Evolutionary conservation across 148 eudicot genomes (phyloP).

Genomic region (Heliosperma pusillum): DNA sequence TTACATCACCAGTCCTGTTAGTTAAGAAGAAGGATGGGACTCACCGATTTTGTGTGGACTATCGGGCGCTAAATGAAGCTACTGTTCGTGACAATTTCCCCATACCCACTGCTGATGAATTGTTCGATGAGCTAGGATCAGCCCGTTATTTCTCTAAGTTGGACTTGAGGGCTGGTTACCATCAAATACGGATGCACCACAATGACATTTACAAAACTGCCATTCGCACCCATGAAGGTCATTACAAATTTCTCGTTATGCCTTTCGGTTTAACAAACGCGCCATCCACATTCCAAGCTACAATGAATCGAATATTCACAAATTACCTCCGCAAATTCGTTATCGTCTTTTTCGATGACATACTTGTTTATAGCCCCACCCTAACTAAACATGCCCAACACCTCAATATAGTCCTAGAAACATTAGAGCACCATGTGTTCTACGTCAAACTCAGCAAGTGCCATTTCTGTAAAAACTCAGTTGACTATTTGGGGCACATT

Average conservation of each 20-base stretch:
- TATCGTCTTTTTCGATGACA: background rate
- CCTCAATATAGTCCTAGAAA: too few relatives aligned
- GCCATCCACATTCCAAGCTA: too few relatives aligned
- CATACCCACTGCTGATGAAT: background rate
- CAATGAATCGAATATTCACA: too few relatives aligned
- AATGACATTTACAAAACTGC: background rate
- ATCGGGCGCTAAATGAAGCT: background rate
- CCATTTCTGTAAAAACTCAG: background rate
- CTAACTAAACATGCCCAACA: background rate
- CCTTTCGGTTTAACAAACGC: background rate
- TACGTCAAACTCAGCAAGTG: background rate
- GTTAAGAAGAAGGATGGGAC: too few relatives aligned
- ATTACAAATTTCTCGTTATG: background rate
- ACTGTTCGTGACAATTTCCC: background rate
- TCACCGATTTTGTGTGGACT: too few relatives aligned
- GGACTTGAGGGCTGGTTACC: background rate
- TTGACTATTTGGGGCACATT: background rate
- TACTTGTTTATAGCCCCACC: too few relatives aligned
- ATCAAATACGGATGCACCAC: background rate
- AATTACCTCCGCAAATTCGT: background rate
- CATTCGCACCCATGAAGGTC: background rate
- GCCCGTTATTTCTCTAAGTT: too few relatives aligned
- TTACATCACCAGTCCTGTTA: too few relatives aligned
- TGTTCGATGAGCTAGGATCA: background rate
- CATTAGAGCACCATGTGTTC: background rate